Percentiles rank a stretch among this genome's conserved stretches.
These are phyloP conservation scores for Gamsiella multidivaricata DNA, from an alignment of 192 early-diverging fungal species.

Conservation along the genomic window DNA sequence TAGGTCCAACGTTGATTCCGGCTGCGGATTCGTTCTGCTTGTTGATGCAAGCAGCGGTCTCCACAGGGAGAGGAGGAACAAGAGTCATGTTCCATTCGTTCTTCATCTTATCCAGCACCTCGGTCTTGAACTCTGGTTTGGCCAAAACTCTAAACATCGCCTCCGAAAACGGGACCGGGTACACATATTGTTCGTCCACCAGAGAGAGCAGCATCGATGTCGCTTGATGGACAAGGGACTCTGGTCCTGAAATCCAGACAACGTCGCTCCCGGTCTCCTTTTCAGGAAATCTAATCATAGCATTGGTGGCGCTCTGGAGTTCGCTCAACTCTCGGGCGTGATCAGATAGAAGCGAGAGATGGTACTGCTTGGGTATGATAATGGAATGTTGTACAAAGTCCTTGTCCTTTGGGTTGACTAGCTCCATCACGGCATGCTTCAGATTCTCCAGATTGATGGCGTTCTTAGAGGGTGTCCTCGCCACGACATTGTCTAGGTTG, in stretches of 20 bases:
- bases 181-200: slow-evolving; percentile 53
- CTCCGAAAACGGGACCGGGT: slow-evolving; percentile 49
- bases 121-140: slow-evolving; percentile 45
- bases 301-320: slow-evolving; percentile 58
- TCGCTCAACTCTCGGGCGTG: slow-evolving; percentile 55
- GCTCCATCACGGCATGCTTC: slow-evolving; percentile 73
- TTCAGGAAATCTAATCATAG: slow-evolving; percentile 70
- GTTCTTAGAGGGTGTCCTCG: slow-evolving; percentile 83
- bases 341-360: slow-evolving; percentile 35
- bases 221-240: slow-evolving; percentile 61
- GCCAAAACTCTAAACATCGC: slow-evolving; percentile 44
- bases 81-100: slow-evolving; percentile 53
- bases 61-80: slow-evolving; percentile 18
- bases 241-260: slow-evolving; percentile 66
- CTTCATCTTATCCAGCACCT: slow-evolving; percentile 42
- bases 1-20: background rate
- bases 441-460: slow-evolving; percentile 68
- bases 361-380: slow-evolving; percentile 51
- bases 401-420: slow-evolving; percentile 61
- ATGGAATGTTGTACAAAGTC: slow-evolving; percentile 55
- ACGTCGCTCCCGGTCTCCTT: slow-evolving; percentile 69
- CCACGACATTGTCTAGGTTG: slow-evolving; percentile 86
- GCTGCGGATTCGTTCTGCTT: background rate
- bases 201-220: slow-evolving; percentile 57
- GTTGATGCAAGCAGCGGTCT: background rate